Percentiles rank a stretch among this genome's conserved stretches.
Conservation (phyloP, 73 alveolate genomes). For the Paraurostyla sp. region DNA sequence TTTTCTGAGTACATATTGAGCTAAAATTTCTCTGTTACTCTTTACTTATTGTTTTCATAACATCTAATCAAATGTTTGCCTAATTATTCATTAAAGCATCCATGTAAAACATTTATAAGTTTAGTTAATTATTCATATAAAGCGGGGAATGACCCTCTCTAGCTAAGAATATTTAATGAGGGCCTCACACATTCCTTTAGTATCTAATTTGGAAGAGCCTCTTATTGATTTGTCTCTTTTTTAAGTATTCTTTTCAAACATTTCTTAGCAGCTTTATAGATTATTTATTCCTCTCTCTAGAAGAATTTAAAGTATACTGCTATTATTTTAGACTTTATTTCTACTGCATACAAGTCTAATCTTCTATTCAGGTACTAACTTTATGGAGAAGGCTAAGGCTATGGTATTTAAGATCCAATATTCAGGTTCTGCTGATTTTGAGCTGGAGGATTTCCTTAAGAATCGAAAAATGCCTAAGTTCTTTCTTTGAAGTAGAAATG, state of each 20-base stretch:
- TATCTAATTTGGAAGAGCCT: constrained; percentile 66
- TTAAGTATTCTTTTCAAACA: constrained; percentile 40
- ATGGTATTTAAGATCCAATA: too few species aligned
- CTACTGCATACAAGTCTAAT: constrained; percentile 57
- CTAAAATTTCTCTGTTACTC: not conserved
- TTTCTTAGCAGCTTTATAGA: constrained; percentile 48
- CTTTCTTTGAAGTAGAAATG: constrained; percentile 40
- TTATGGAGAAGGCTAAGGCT: not conserved
- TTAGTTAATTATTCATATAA: constrained; percentile 35
- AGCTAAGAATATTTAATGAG: constrained; percentile 43
- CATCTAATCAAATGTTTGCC: constrained; percentile 62
- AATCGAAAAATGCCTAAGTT: not conserved
- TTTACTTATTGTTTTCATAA: constrained; percentile 23
- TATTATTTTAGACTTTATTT: constrained; percentile 50
- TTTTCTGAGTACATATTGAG: too few species aligned
- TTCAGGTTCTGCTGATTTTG: not conserved
- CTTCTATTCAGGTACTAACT: not conserved
- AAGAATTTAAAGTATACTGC: constrained; percentile 68
- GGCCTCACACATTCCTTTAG: constrained; percentile 77
- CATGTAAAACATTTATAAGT: constrained; percentile 57
- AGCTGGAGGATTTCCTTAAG: not conserved
- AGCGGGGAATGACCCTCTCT: constrained; percentile 38
- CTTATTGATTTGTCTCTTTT: constrained; percentile 54
- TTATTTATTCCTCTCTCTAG: constrained; percentile 57
- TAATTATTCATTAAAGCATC: constrained; percentile 68